Base-by-base conservation (phyloP, 768 basidiomycete genomes). In the Podaxis carcinomalis region DNA sequence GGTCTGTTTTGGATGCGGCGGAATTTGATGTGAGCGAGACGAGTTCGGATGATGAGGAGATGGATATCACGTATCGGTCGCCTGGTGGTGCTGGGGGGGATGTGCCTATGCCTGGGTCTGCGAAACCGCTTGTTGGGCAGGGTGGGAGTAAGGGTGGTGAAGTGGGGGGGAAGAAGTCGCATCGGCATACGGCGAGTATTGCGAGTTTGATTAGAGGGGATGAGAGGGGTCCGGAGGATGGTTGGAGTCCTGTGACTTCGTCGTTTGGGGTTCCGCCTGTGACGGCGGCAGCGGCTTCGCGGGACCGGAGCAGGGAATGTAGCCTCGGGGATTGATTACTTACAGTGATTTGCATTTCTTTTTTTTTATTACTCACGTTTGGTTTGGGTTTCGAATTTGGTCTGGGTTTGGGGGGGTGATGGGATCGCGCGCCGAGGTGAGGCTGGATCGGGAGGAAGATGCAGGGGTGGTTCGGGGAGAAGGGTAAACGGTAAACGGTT, bases 161-260 rank as follows among this genome's bases (percentile, higher is more conserved):
- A 59, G 57, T 36, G 64, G 40, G 63, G 57, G 57, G 42, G 50
- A 67, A 68, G 51, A 66, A 63, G n/a, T 50, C 62, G 32, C 92
- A 93, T 71, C 75, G 83, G 37, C 92, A 93, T 69, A 93, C 91
- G 1, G 92, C 92, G 21, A 91, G 88, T 64, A 93, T 93, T 64
- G 90, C 87, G 11, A 92, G 89, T 68, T 73, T 93, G 62, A 91
- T 93, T 57, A 79, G 90, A 7, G 83, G 87, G 4, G 89, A 91
- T 40, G 89, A 93, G 66, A 74, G 89, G 52, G 75, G 78, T 28
- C 84, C 83, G n/a, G 89, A 87, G 68, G 92, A 91, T 65, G 90
- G 88, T 1, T 92, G 90, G 91, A 91, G 89, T 72, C 87, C 89
- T 5, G 86, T 90, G 58, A 79, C 69, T 10, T 78, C 76, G 27